Evolutionary conservation across 495 filamentous ascomycete genomes (phyloP), one percentile per base, ranked within the genome.

Genomic region (Lophium mytilinum): DNA sequence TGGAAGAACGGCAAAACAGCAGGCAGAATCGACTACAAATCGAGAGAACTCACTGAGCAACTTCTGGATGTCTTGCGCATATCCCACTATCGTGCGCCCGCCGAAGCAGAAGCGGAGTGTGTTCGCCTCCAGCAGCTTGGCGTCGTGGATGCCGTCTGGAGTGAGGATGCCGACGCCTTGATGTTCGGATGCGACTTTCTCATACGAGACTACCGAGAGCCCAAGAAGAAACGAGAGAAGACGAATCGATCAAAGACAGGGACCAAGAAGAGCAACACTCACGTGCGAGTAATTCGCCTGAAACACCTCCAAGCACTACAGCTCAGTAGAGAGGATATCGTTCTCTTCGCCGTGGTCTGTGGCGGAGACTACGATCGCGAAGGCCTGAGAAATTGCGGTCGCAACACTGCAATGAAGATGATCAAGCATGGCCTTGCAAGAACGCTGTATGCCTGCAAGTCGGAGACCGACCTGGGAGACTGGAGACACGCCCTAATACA

Each of bases 21-120:
- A 11, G 54, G 56, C 10, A 50, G 45, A 12, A 36, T 69, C 17
- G 56, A 65, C 36, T 60, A 56, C 19, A 48, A 68, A 49, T 14
- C 52, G 30, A 57, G 37, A 4, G 21, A 34, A 39, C 55, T 63
- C 0, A 24, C 63, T 12, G 53, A 59, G 33, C 30, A 68, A 39
- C 4, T 64, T 11, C 50, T 66, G 1, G 18, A 54, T 10, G 39
- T 51, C 15, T 55, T 64, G 11, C 37, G 53, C 6, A 52, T 68
- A 39, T 55, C 63, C 4, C 49, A 60, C 24, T 64, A 68, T 52
- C 53, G 56, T 15, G 66, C 63, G 9, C 63, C 61, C 7, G 60
- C 40, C 17, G 68, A 70, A 50, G 66, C 66, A 0, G 66, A 70
- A 52, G 68, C 64, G 9, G 66, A 70, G 45, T 68, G 68, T 53